phyloP scores from a whole-genome alignment of 345 rosid species.

The Pugionium cornutum region DNA sequence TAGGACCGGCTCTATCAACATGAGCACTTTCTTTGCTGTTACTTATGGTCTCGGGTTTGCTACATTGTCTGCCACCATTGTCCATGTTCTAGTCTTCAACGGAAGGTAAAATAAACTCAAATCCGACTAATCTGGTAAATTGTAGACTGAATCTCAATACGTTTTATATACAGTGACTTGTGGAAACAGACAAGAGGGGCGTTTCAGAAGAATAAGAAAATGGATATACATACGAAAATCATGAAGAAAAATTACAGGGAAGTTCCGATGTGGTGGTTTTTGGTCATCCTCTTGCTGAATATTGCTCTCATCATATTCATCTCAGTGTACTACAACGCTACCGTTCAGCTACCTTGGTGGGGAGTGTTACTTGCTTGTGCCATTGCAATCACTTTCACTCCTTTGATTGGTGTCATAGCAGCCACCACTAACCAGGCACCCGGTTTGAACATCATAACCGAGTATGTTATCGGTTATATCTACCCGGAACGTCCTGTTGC shows the following conservation, averaged over 20 bases:
- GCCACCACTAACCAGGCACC: conserved; percentile 80
- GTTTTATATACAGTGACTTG: conserved; percentile 50
- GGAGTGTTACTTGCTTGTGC: conserved; percentile 78
- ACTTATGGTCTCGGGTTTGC: conserved; percentile 91
- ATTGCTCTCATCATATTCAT: conserved; percentile 55
- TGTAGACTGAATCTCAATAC: background rate
- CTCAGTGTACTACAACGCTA: conserved; percentile 56
- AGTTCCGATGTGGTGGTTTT: conserved; percentile 85
- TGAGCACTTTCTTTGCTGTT: conserved; percentile 78
- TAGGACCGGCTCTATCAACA: conserved; percentile 51
- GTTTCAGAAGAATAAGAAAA: conserved; percentile 49
- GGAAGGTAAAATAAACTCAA: conserved; percentile 47
- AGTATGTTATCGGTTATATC: conserved; percentile 74
- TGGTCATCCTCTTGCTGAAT: conserved; percentile 51
- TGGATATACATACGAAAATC: conserved; percentile 76
- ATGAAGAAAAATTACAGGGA: conserved; percentile 65
- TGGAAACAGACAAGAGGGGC: conserved; percentile 61
- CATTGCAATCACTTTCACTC: conserved; percentile 75
- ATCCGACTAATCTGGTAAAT: background rate
- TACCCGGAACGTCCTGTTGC: conserved; percentile 90
- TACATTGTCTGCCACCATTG: conserved; percentile 65
- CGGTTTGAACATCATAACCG: conserved; percentile 79
- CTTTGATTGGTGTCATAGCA: conserved; percentile 69
- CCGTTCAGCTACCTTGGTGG: conserved; percentile 94
- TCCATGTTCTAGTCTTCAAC: conserved; percentile 70